phyloP scores from a whole-genome alignment of 352 stramenopile genomes.

The Paralagenidium karlingii region DNA sequence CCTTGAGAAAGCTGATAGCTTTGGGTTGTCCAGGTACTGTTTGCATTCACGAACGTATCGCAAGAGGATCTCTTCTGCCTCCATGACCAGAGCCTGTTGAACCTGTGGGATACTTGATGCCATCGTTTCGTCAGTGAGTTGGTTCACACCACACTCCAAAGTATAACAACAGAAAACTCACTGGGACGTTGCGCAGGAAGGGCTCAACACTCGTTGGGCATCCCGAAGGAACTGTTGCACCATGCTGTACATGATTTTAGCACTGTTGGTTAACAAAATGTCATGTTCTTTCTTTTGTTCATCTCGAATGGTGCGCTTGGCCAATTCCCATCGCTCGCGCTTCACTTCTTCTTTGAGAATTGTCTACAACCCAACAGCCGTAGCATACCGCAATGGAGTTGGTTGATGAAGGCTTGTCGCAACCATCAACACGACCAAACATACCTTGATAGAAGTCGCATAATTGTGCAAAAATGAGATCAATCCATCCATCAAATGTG shows the following conservation, averaged over 20 bases:
- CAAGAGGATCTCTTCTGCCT: conserved; percentile 46
- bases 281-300: conserved; percentile 53
- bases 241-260: conserved; percentile 61
- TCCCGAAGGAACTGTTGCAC: conserved; percentile 74
- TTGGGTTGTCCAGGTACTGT: conserved; percentile 45
- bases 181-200: conserved; percentile 66
- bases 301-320: conserved; percentile 49
- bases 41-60: conserved; percentile 46
- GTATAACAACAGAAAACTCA: conserved; percentile 11
- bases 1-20: conserved; percentile 41
- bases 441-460: conserved; percentile 48
- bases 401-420: not conserved
- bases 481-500: conserved; percentile 43
- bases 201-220: conserved; percentile 61
- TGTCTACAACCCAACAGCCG: conserved; percentile 4
- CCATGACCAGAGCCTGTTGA: conserved; percentile 36
- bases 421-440: conserved; percentile 6
- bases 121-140: not conserved
- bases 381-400: not conserved
- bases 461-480: conserved; percentile 50
- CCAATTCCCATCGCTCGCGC: conserved; percentile 73
- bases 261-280: conserved; percentile 73
- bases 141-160: not conserved
- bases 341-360: conserved; percentile 71
- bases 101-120: conserved; percentile 32